Evolutionary conservation across 306 rosid species (phyloP), one percentile per base, ranked within the genome.

Genomic region (Cucumis hystrix): DNA sequence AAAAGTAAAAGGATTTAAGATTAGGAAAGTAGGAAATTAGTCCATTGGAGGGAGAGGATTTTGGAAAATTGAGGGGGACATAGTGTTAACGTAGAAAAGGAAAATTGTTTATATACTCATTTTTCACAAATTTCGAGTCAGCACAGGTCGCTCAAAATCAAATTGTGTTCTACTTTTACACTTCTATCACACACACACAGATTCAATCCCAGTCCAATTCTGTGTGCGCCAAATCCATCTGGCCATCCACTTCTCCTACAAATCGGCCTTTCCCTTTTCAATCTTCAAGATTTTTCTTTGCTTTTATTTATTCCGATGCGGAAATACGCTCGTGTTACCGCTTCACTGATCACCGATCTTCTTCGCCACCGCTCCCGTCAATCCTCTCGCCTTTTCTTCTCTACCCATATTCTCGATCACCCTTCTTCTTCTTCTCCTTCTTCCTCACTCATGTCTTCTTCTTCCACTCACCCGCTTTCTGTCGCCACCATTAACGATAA

Each of bases 401-500:
- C 96, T 39, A 5, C 82, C 25, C 23, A 78, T 6, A 15, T 66
- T 58, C 61, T 76, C 13, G 76, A 70, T 79, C 52, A 28, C 58
- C 72, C 70, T 13, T 55, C 77, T 51, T 52, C 91, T 17, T 47
- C 88, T 86, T 45, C 91, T 17, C 25, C 62, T 10, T 77, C 86
- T 35, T 70, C 75, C 25, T 28, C 76, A 25, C 8, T 85, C 65
- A 82, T 86, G 89, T 81, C 83, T 79, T 82, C 89, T 81, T 71
- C 87, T 28, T 17, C 82, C n/a, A 43, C 85, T 64, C 79, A 78
- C 47, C 88, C 95, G 15, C 83, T 89, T 11, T 79, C 90, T 28
- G n/a, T 72, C 39, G 81, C n/a, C 4, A 92, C 86, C 80, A 83
- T 95, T 82, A 95, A 91, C 75, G 96, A 91, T 69, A 89, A 95